Conservation (phyloP, 73 alveolate species). For the Durusdinium trenchii region DNA sequence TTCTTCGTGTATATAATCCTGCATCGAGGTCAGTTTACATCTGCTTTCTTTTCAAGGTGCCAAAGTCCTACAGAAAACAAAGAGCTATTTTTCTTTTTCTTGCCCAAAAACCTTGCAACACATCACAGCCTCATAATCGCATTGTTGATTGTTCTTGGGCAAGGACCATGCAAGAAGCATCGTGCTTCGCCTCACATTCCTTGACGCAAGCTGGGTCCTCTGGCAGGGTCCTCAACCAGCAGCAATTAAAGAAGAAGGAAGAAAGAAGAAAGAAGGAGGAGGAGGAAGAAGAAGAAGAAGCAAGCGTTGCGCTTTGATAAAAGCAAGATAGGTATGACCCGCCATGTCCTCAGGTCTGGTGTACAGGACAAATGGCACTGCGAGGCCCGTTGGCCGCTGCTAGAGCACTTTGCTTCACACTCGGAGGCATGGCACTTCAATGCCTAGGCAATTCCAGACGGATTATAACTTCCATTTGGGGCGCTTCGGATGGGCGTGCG, state of each 20-base stretch:
- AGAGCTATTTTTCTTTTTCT: too few relatives aligned
- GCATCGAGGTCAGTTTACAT: too few relatives aligned
- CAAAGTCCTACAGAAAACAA: background rate
- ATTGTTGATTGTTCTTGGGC: background rate
- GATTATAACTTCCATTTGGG: too few relatives aligned
- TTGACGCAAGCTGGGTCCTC: slow-evolving; percentile 46
- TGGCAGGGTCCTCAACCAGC: background rate
- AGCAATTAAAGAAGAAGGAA: background rate
- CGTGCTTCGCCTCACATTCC: background rate
- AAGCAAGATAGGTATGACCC: background rate
- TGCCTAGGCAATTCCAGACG: background rate
- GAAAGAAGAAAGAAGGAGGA: background rate
- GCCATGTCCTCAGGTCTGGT: background rate
- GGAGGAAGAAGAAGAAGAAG: background rate
- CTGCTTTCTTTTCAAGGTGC: too few relatives aligned
- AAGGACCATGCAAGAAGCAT: slow-evolving; percentile 37
- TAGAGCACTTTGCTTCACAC: slow-evolving; percentile 15
- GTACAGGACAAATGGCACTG: slow-evolving; percentile 38
- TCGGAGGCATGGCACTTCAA: slow-evolving; percentile 22
- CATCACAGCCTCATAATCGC: background rate
- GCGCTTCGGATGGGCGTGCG: too few relatives aligned
- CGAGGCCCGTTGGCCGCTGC: background rate
- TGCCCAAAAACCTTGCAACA: background rate
- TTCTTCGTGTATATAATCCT: background rate
- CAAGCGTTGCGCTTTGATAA: background rate